These are phyloP conservation scores for Lachancea quebecensis DNA, from an alignment of 805 yeast genomes.

Conservation along the genomic window DNA sequence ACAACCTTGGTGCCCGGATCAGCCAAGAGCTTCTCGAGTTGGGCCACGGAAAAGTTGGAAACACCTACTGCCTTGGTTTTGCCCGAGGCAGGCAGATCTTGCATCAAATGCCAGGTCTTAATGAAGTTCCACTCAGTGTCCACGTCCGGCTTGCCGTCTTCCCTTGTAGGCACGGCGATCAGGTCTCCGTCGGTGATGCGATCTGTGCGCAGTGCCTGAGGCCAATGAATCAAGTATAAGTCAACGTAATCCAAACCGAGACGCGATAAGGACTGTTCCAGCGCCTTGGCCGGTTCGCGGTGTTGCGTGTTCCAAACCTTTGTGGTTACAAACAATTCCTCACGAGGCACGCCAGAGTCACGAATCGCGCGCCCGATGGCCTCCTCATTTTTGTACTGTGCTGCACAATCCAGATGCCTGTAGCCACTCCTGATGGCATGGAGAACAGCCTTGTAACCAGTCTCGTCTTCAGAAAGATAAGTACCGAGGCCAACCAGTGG, in stretches of 20 bases:
- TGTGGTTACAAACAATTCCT: no score
- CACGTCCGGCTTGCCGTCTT: slow-evolving; percentile 34
- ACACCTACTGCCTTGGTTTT: slow-evolving; percentile 67
- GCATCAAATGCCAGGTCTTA: slow-evolving; percentile 59
- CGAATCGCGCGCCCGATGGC: no score
- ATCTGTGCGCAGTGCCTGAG: slow-evolving; percentile 45
- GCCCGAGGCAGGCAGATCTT: slow-evolving; percentile 45
- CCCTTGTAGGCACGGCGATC: slow-evolving; percentile 31
- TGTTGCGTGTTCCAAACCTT: slow-evolving; percentile 42
- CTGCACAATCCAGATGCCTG: no score
- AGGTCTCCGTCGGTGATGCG: slow-evolving; percentile 33
- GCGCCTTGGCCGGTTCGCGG: slow-evolving; percentile 42
- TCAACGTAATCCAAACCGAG: slow-evolving; percentile 73
- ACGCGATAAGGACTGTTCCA: slow-evolving; percentile 52
- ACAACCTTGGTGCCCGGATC: slow-evolving; percentile 42
- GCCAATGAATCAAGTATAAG: slow-evolving; percentile 79
- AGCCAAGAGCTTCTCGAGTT: slow-evolving; percentile 45
- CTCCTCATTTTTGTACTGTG: no score
- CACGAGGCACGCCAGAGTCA: no score
- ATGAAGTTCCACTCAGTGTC: slow-evolving; percentile 39
- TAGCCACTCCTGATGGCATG: no score
- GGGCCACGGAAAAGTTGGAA: slow-evolving; percentile 57
- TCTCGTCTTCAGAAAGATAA: no score
- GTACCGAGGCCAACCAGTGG: no score
- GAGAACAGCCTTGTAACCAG: no score